phyloP scores from a whole-genome alignment of 2,329 filamentous ascomycete genomes.

The Aspergillus spinulosporus region DNA sequence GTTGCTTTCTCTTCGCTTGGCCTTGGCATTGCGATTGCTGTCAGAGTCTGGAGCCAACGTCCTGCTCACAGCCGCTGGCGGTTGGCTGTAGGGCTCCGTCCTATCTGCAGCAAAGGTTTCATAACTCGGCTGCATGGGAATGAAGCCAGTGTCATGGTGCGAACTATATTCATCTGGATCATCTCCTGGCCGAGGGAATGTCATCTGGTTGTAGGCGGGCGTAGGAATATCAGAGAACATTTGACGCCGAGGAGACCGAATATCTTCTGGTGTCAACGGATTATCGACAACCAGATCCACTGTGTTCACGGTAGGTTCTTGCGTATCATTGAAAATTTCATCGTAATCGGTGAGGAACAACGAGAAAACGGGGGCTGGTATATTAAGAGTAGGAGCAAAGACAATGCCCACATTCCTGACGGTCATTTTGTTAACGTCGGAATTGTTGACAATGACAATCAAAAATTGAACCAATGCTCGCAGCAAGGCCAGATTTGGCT shows the following conservation, averaged over 20 bases:
- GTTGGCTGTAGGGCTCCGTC: slow-evolving; percentile 30
- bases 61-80: slow-evolving; percentile 38
- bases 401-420: slow-evolving; percentile 97
- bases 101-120: slow-evolving; percentile 37
- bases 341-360: slow-evolving; percentile 90
- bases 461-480: slow-evolving; percentile 84
- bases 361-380: slow-evolving; percentile 90
- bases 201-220: slow-evolving; percentile 61
- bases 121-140: slow-evolving; percentile 53
- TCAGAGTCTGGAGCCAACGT: slow-evolving; percentile 42
- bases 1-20: slow-evolving; percentile 51
- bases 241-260: slow-evolving; percentile 64
- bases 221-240: slow-evolving; percentile 67
- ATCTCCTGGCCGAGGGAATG: slow-evolving; percentile 44
- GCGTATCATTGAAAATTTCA: slow-evolving; percentile 74
- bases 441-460: slow-evolving; percentile 87
- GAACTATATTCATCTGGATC: slow-evolving; percentile 25
- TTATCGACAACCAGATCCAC: slow-evolving; percentile 46
- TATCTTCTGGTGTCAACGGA: slow-evolving; percentile 54
- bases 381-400: slow-evolving; percentile 95
- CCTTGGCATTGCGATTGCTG: slow-evolving; percentile 41
- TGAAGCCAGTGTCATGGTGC: slow-evolving; percentile 53
- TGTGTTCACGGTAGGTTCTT: slow-evolving; percentile 45
- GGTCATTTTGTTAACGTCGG: slow-evolving; percentile 95
- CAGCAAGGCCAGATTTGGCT: slow-evolving; percentile 76